Percentiles rank a stretch among this genome's conserved stretches.
Evolutionary conservation across 139 green algal species (phyloP).

Genomic region (Chlamydomonas incerta): DNA sequence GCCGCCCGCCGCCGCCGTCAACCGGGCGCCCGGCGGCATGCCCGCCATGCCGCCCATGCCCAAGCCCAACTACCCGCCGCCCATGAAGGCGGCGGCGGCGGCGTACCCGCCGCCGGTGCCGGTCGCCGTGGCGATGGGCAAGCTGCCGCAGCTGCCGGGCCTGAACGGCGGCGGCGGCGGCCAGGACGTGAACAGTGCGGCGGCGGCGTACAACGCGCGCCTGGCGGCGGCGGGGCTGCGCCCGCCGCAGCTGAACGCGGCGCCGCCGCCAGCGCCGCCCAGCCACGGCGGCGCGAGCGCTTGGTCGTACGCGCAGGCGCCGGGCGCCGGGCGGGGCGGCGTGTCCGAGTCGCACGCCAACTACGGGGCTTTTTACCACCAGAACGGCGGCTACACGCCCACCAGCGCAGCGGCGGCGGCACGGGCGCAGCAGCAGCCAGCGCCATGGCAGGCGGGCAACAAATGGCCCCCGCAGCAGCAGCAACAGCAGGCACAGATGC

Average conservation of each 20-base stretch:
- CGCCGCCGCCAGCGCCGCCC: background rate
- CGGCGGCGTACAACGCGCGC: background rate
- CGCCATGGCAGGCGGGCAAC: conserved; percentile 12
- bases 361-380: conserved; percentile 63
- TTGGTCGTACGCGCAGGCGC: background rate
- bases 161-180: background rate
- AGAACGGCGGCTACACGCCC: conserved; percentile 29
- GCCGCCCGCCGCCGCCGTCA: background rate
- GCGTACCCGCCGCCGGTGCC: background rate
- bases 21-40: background rate
- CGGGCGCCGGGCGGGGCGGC: background rate
- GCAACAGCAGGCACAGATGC: background rate
- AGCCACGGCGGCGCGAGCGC: conserved; percentile 24
- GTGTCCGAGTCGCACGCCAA: conserved; percentile 55
- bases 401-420: background rate
- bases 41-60: conserved; percentile 46
- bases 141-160: conserved; percentile 20
- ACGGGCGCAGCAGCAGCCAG: conserved; percentile 1
- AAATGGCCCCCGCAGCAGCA: conserved; percentile 15
- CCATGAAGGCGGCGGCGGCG: background rate
- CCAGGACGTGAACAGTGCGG: background rate
- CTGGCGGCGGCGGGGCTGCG: background rate
- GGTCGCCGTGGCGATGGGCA: background rate
- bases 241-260: background rate
- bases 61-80: conserved; percentile 25